Percentiles rank a stretch among this genome's conserved stretches.
Evolutionary conservation across 163 green algal species (phyloP).

Genomic region (Prototheca stagnorum): DNA sequence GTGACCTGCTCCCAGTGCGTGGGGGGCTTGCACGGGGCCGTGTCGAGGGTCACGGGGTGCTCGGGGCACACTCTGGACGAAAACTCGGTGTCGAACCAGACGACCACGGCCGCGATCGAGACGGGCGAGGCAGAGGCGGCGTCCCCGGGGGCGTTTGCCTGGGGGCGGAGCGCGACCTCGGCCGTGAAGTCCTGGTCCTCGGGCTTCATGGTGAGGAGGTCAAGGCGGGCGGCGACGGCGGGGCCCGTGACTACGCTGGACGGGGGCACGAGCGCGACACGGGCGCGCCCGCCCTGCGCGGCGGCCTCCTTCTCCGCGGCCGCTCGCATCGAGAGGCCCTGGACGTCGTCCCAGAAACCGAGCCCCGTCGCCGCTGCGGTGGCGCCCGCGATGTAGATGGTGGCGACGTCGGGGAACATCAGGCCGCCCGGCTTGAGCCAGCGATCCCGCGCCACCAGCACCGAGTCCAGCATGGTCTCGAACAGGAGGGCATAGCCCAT

Average conservation of each 20-base stretch:
- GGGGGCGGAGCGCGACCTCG: slow-evolving; percentile 41
- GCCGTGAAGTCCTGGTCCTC: slow-evolving; percentile 58
- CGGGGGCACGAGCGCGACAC: slow-evolving; percentile 24
- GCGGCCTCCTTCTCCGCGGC: slow-evolving; percentile 17
- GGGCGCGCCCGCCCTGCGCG: not conserved
- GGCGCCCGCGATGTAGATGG: slow-evolving; percentile 51
- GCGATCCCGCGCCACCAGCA: slow-evolving; percentile 47
- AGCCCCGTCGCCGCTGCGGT: slow-evolving; percentile 19
- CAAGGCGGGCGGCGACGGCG: slow-evolving; percentile 22
- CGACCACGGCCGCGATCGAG: slow-evolving; percentile 35
- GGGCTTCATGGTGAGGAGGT: slow-evolving; percentile 51
- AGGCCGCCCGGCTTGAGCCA: slow-evolving; percentile 64
- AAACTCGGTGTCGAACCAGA: slow-evolving; percentile 84
- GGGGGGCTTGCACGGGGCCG: slow-evolving; percentile 27
- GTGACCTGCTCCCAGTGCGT: slow-evolving; percentile 83
- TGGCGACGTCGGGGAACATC: slow-evolving; percentile 67
- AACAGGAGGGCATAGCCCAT: slow-evolving; percentile 95
- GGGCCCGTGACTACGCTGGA: slow-evolving; percentile 33
- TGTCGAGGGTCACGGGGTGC: slow-evolving; percentile 46
- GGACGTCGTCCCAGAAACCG: slow-evolving; percentile 66
- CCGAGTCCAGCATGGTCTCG: slow-evolving; percentile 84
- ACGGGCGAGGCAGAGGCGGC: not conserved
- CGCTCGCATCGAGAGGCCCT: slow-evolving; percentile 62
- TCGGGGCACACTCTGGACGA: slow-evolving; percentile 49
- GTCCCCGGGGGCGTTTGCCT: not conserved